Evolutionary conservation across 345 rosid genomes (phyloP).

Genomic region (Hypericum androsaemum): DNA sequence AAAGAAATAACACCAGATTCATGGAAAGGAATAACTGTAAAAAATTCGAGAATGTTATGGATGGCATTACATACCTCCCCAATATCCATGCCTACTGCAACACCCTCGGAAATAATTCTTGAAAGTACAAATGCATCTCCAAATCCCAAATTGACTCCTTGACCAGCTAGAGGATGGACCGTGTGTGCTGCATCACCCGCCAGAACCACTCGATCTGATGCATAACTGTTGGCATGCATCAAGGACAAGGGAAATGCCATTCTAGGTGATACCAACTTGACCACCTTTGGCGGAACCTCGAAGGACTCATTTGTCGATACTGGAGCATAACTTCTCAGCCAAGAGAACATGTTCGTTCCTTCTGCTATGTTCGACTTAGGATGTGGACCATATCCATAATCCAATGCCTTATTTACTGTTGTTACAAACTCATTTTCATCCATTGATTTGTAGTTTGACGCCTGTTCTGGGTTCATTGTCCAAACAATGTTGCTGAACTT

Average conservation of each 20-base stretch:
- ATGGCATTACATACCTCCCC: conserved; percentile 72
- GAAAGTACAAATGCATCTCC: conserved; percentile 78
- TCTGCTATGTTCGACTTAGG: conserved; percentile 44
- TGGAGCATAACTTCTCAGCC: conserved; percentile 40
- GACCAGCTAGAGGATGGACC: conserved; percentile 94
- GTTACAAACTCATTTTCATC: conserved; percentile 67
- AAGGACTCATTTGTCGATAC: conserved; percentile 47
- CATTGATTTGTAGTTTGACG: conserved; percentile 56
- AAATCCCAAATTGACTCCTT: conserved; percentile 92
- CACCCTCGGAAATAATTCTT: conserved; percentile 52
- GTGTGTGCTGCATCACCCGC: conserved; percentile 95
- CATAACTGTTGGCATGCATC: conserved; percentile 64
- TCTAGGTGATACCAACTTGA: conserved; percentile 67
- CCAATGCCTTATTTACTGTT: conserved; percentile 68
- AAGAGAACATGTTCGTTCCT: conserved; percentile 34
- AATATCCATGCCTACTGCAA: conserved; percentile 74
- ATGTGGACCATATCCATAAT: conserved; percentile 74
- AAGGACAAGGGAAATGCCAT: conserved; percentile 86
- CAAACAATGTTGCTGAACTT: conserved; percentile 87
- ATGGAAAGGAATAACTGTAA: neutral
- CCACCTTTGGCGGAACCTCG: conserved; percentile 66
- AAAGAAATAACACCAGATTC: neutral
- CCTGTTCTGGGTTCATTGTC: conserved; percentile 80
- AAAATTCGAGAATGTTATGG: conserved; percentile 9
- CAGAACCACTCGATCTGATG: conserved; percentile 54